Base-by-base conservation (phyloP, 2,329 filamentous ascomycete genomes). In the Bipolaris sorokiniana region DNA sequence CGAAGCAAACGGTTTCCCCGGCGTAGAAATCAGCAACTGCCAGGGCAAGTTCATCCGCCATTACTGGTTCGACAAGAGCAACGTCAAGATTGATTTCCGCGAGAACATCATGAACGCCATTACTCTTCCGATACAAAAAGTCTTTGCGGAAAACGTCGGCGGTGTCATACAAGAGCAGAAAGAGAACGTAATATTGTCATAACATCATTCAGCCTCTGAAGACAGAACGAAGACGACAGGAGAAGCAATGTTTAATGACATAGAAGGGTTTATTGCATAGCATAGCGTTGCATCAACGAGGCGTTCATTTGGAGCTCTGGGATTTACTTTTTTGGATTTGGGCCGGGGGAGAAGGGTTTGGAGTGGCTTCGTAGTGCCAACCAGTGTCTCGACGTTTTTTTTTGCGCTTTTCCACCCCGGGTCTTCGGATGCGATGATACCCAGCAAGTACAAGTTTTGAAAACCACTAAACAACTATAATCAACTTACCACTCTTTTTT, bases 41-140 rank as follows among this genome's bases (percentile, higher is more conserved):
- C 65, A 73, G 51, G 74, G 74, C 59, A 71, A 70, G 37, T 74
- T 75, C 51, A 67, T 76, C 26, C 66, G 74, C 31, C 74, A 76
- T 44, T 76, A 76, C 64, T 76, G 74, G 74, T 76, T 75, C 59
- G 69, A 75, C 7, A 76, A 76, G 59, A 23, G 52, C 10, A 58
- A 66, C 2, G 72, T 75, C 57, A 75, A 75, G 61, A 52, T 64
- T 4, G 72, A 76, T 40, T 74, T 71, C 54, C 63, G 61, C 20
- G 70, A 75, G 26, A 75, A 76, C 53, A 68, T 75, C 23, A 76
- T 76, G 74, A 72, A 76, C 47, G 73, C 74, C 45, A 62, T 76
- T 26, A 74, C 71, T 3, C 62, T 72, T 7, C 71, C 72, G 0
- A 71, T 76, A 18, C 74, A 76, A 54, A 69, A 67, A 40, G 59